Evolutionary conservation across 2,329 filamentous ascomycete genomes (phyloP).

Genomic region (Cladosporium cucumerinum): DNA sequence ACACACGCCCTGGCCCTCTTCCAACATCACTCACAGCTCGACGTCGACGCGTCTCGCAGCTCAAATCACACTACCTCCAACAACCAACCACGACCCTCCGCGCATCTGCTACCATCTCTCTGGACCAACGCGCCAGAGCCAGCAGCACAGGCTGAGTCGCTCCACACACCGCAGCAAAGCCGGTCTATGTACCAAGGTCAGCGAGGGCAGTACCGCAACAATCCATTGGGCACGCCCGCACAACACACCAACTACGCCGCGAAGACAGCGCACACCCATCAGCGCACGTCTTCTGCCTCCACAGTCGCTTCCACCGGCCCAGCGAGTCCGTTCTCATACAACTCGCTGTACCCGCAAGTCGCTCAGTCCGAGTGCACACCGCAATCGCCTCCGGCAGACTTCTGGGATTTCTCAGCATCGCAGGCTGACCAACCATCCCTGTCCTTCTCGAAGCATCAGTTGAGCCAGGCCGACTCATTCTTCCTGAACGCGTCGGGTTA

Average conservation of each 20-base stretch:
- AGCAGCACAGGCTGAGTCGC: neutral
- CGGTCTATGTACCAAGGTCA: constrained; percentile 14
- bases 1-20: neutral
- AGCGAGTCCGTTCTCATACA: constrained; percentile 40
- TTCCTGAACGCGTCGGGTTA: constrained; percentile 38
- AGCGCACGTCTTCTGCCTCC: constrained; percentile 36
- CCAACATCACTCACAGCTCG: neutral
- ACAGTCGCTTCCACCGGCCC: constrained; percentile 45
- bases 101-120: constrained; percentile 1
- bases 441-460: constrained; percentile 51
- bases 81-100: neutral
- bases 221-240: constrained; percentile 21
- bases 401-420: constrained; percentile 16
- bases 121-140: neutral
- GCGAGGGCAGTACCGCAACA: constrained; percentile 18
- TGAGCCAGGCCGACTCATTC: constrained; percentile 52
- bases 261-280: constrained; percentile 29
- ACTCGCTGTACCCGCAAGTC: constrained; percentile 39
- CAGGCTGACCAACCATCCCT: constrained; percentile 36
- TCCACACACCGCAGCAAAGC: neutral
- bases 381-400: constrained; percentile 33
- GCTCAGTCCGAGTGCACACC: constrained; percentile 45
- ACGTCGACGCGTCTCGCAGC: neutral
- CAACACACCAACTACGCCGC: constrained; percentile 20
- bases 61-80: neutral